Evolutionary conservation across 1,139 yeast genomes (phyloP), one percentile per base, ranked within the genome.

Genomic region (Hyphopichia buzzinii): DNA sequence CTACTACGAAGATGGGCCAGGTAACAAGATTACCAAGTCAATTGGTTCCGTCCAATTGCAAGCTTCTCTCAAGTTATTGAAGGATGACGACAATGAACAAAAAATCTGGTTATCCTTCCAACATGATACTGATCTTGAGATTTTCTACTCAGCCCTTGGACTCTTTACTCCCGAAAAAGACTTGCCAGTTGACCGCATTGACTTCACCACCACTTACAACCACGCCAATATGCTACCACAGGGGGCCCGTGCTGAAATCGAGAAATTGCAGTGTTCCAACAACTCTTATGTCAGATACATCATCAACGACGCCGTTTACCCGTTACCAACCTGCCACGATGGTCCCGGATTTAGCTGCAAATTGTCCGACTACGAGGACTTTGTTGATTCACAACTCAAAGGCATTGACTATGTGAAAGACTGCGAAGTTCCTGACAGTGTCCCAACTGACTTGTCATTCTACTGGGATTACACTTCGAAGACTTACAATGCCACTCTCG

Each of bases 301-400:
- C 10, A 54, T 78, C 22, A 79, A 79, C 50, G 84, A 78, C 41
- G 78, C 82, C 0, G 83, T 79, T 2, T 48, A 72, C 13, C 84
- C 84, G 3, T 55, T 77, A 32, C 67, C 65, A 26, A 53, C 53
- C 16, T 80, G 85, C 56, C 58, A 67, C 30, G 44, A 54, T 21
- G 84, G 84, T 2, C 83, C 84, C 0, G 82, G 81, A 1, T 79
- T 74, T 53, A 72, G 81, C 6, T 77, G 84, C 57, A 55, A 64
- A 30, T 49, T 77, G 30, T 55, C 58, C 3, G 69, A 69, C 25
- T 81, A 57, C 45, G 54, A 51, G 35, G 36, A 46, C 2, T 58
- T 61, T 32, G 52, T 67, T 17, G 50, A 59, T 25, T 43, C 47
- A 17, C 59, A 65, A 44, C 46, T 67, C 33, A 52, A 54, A 11